Evolutionary conservation across 805 yeast genomes (phyloP), one percentile per base, ranked within the genome.

Genomic region (Wickerhamiella allomyrinae): DNA sequence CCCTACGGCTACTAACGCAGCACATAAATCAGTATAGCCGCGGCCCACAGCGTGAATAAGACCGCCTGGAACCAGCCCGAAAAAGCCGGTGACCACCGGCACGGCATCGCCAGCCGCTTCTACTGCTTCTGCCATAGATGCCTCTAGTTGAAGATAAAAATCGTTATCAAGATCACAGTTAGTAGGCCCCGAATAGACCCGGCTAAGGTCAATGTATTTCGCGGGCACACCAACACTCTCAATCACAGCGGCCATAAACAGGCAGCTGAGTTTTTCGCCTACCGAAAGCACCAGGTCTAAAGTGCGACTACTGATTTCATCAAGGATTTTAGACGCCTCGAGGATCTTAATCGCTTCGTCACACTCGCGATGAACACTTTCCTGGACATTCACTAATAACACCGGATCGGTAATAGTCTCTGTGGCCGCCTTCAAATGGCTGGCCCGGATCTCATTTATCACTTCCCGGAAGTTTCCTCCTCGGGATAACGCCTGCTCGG

Each of bases 1-100:
- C 1, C 96, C 98, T 22, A 91, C 97, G 0, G 98, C 95, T 31
- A 86, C 73, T 56, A 91, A 70, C 1, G 97, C 98, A 15, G 98
- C 98, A 68, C 98, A 91, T 53, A 91, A 67, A 60, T 91, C 98
- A 8, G 98, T 91, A 63, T 91, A 91, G 29, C 98, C 98, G 57
- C 98, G 77, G 36, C 98, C 98, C 43, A 91, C 94, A 41, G 93
- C 84, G 54, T 80, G 80, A 50, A 91, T 67, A 43, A 91, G 66
- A 13, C 98, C 97, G 49, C 95, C 96, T 25, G 96, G 97, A n/a
- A 91, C 81, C 29, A 76, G 68, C 21, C 98, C 98, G 54, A 91
- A 91, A 60, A 84, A 91, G 2, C 98, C 98, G 23, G 98, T 91
- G 44, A 91, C 69, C 1, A 91, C 95, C 1, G 98, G 98, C 19